phyloP scores from a whole-genome alignment of 2,329 filamentous ascomycete genomes.

The Botrytis cinerea region DNA sequence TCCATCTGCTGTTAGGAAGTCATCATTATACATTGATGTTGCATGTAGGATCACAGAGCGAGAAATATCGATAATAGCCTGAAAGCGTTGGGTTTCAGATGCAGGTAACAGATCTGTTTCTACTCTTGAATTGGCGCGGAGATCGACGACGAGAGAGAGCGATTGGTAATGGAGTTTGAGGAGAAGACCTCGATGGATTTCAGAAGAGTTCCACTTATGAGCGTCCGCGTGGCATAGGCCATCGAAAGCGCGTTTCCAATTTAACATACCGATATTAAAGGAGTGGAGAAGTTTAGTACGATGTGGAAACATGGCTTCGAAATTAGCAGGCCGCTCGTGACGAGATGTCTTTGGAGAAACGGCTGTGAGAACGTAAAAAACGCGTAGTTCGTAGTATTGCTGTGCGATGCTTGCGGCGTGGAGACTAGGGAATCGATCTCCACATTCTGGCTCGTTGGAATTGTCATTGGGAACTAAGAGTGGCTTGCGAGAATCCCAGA shows the following conservation, averaged over 20 bases:
- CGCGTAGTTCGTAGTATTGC: constrained; percentile 26
- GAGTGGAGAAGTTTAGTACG: constrained; percentile 23
- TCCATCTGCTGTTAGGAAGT: constrained; percentile 26
- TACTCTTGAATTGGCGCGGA: constrained; percentile 5
- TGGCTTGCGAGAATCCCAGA: constrained; percentile 27
- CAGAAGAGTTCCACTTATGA: background rate
- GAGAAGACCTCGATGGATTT: constrained; percentile 17
- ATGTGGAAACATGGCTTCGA: constrained; percentile 8
- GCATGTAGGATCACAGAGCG: constrained; percentile 20
- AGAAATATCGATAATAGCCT: constrained; percentile 24
- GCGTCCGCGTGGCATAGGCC: background rate
- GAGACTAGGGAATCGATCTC: constrained; percentile 10
- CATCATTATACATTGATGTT: background rate
- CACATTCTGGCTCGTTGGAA: background rate
- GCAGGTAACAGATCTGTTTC: background rate
- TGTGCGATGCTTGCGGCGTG: constrained; percentile 22
- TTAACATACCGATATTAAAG: constrained; percentile 7
- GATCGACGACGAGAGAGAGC: constrained; percentile 9
- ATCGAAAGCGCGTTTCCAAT: constrained; percentile 19
- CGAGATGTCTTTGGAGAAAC: constrained; percentile 12
- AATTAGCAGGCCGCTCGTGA: background rate
- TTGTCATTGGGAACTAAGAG: constrained; percentile 10
- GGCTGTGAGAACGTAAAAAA: constrained; percentile 28
- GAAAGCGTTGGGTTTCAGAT: constrained; percentile 6
- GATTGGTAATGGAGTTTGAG: constrained; percentile 11